A percentile compares a stretch with the other conserved stretches of the same genome.
phyloP scores from a whole-genome alignment of 2,329 filamentous ascomycete species.

The Penicillium nordicum region DNA sequence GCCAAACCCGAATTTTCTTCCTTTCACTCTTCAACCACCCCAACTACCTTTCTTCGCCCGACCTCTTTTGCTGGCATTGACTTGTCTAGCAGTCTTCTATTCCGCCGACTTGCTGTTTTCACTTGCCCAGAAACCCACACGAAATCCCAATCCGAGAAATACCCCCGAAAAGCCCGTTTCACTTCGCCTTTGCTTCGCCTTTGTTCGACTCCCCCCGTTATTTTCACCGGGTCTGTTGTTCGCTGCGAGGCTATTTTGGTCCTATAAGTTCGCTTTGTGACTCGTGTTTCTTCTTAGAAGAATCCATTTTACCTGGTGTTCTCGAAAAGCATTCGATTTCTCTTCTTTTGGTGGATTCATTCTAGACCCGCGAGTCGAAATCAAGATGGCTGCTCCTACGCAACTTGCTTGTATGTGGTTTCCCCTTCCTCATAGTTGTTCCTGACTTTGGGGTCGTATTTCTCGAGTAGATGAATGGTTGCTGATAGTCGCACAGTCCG shows the following conservation, averaged over 20 bases:
- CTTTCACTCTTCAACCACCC: conserved; percentile 20
- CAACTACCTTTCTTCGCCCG: conserved; percentile 28
- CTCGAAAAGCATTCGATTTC: conserved; percentile 10
- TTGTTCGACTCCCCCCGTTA: conserved; percentile 9
- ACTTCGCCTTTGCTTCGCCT: conserved; percentile 8
- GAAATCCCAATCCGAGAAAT: conserved; percentile 6
- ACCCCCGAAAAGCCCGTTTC: conserved; percentile 3
- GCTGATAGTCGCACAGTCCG: conserved; percentile 57
- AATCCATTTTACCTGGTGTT: conserved; percentile 2
- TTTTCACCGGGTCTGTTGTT: not conserved
- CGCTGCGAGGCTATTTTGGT: conserved; percentile 5
- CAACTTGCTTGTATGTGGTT: conserved; percentile 76
- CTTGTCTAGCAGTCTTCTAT: conserved; percentile 44
- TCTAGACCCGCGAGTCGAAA: conserved; percentile 12
- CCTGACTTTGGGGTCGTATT: not conserved
- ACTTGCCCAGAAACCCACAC: not conserved
- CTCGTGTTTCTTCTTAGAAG: not conserved
- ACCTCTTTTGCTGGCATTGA: conserved; percentile 48
- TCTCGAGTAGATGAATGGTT: conserved; percentile 10
- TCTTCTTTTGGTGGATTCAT: conserved; percentile 11
- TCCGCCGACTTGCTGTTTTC: conserved; percentile 14
- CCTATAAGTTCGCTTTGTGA: conserved; percentile 1
- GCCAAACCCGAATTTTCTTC: conserved; percentile 28
- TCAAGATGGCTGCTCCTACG: conserved; percentile 75
- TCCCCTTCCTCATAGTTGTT: not conserved